Conservation (phyloP, 2,329 filamentous ascomycete genomes). For the Diaporthe batatas region DNA sequence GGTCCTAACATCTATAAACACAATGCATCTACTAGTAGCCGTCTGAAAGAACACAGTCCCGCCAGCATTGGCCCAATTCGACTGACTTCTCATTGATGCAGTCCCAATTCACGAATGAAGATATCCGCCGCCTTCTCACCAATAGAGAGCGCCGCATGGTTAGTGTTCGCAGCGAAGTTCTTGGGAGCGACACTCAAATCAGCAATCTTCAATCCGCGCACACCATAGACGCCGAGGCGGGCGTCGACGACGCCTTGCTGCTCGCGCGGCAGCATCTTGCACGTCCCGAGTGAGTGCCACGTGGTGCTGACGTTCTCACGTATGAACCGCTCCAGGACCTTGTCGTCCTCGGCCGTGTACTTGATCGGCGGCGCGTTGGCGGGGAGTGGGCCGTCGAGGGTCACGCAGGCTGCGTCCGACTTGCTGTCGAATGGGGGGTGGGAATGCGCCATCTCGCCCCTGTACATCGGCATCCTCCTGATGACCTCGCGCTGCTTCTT, state of each 20-base stretch:
- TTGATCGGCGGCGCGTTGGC: constrained; percentile 55
- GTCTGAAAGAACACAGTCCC: too few relatives aligned
- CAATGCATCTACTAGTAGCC: background rate
- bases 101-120: constrained; percentile 43
- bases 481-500: constrained; percentile 63
- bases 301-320: constrained; percentile 55
- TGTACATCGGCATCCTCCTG: constrained; percentile 59
- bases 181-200: constrained; percentile 53
- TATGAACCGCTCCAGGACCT: constrained; percentile 59
- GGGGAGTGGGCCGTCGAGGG: constrained; percentile 22
- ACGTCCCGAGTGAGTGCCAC: constrained; percentile 61
- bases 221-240: constrained; percentile 58
- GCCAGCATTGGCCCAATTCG: too few relatives aligned
- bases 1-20: too few relatives aligned
- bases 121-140: constrained; percentile 58
- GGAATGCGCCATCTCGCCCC: constrained; percentile 48
- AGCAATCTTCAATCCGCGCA: constrained; percentile 56
- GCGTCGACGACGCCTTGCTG: constrained; percentile 58
- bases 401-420: constrained; percentile 56
- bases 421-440: constrained; percentile 46
- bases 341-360: constrained; percentile 63
- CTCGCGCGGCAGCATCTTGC: constrained; percentile 58
- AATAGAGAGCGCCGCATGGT: constrained; percentile 58
- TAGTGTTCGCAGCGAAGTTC: constrained; percentile 60
- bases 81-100: background rate